Conservation (phyloP, 495 filamentous ascomycete species). For the Penicillium turbatum region DNA sequence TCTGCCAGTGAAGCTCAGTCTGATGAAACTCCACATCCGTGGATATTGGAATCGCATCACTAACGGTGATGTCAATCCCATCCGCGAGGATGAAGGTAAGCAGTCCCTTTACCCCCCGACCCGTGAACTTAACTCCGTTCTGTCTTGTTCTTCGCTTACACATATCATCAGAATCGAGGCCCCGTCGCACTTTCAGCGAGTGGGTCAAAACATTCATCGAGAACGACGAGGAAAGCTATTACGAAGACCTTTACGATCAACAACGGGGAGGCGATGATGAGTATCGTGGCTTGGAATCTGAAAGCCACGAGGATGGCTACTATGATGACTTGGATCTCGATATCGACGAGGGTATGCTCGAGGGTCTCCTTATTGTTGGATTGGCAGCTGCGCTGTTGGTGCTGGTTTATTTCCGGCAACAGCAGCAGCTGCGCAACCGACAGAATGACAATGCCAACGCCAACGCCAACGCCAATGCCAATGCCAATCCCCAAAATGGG, state of each 20-base stretch:
- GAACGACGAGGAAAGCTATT: slow-evolving; percentile 57
- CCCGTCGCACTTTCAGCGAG: slow-evolving; percentile 71
- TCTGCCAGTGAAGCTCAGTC: slow-evolving; percentile 82
- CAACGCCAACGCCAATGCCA: slow-evolving; percentile 27
- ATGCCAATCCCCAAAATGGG: slow-evolving; percentile 32
- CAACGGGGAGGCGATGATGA: slow-evolving; percentile 54
- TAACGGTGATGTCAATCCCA: slow-evolving; percentile 81
- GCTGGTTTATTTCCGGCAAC: slow-evolving; percentile 78
- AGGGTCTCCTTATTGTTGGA: slow-evolving; percentile 78
- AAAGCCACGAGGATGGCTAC: slow-evolving; percentile 57
- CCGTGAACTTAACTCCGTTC: neutral
- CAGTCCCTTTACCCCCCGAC: neutral
- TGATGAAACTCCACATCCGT: slow-evolving; percentile 78
- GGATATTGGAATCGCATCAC: slow-evolving; percentile 94
- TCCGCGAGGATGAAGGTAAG: slow-evolving; percentile 83
- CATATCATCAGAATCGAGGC: slow-evolving; percentile 49
- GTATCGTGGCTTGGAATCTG: slow-evolving; percentile 47
- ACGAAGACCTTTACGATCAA: slow-evolving; percentile 51
- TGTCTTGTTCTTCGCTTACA: neutral
- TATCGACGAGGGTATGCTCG: slow-evolving; percentile 71
- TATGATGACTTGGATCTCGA: slow-evolving; percentile 59
- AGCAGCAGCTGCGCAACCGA: slow-evolving; percentile 58
- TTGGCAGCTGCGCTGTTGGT: slow-evolving; percentile 70
- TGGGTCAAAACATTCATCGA: slow-evolving; percentile 81
- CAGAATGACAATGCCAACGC: slow-evolving; percentile 39